Base-by-base conservation (phyloP, 1,284 basidiomycete species). In the Naganishia sp. region DNA sequence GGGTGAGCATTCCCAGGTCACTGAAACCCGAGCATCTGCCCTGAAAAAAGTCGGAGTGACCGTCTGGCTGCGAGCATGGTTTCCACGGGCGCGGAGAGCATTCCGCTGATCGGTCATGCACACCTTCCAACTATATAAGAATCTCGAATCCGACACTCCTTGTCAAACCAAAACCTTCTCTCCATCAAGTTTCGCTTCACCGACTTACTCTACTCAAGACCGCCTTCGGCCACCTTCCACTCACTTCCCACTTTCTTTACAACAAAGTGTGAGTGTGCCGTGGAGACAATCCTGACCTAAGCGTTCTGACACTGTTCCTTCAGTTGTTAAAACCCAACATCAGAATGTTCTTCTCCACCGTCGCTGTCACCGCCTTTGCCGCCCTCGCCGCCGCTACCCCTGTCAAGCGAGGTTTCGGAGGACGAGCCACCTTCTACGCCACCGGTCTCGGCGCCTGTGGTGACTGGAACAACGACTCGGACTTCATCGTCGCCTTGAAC, bases 401-500 rank as follows among this genome's bases (percentile, higher is more conserved):
- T 28, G 55, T 56, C 42, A 66, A 63, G 67, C 46, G 71, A 33
- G 55, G n/a, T 50, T 70, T 70, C 66, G 18, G 43, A 25, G 70
- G 70, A 44, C 45, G 63, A 33, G 71, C 66, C 23, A 72, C 71
- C 25, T 70, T 55, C 68, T 72, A 70, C 67, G 57, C 48, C 23
- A 59, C 61, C 46, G 72, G 67, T 25, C 45, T 65, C 42, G 67
- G 67, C 45, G 67, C 67, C 18, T 68, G 67, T 64, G 67, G 67
- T 28, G 36, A 61, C n/a, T 53, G 36, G 46, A 65, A 53, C 67
- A 44, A 23, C 46, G 68, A 69, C 31, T 61, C 64, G 23, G 68
- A 66, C 28, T 66, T 59, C 33, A 60, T 69, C 31, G 69, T 67
- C 63, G 65, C 70, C 42, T 53, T 66, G 21, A 68, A 73, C 65